Base-by-base conservation (phyloP, 225 moss, liverwort and hornwort genomes). In the Physcomitrium patens region DNA sequence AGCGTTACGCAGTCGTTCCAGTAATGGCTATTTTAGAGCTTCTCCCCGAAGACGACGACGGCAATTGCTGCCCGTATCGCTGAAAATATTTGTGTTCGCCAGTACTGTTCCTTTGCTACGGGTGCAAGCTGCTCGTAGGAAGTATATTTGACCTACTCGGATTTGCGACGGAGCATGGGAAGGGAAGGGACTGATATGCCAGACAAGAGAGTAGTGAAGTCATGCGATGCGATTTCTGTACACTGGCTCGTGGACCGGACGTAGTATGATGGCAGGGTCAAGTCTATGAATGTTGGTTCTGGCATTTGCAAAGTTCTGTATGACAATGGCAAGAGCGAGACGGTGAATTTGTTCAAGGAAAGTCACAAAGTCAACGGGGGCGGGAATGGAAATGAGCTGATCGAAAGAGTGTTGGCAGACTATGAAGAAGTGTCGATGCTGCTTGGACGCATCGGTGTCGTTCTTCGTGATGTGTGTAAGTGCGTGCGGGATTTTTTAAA, bases 181-280 rank as follows among this genome's bases (percentile, higher is more conserved):
- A 37, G 31, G 1, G 24, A n/a, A 1, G 27, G 44, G 17, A 72
- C 54, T 71, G 75, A 75, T 75, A 83, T 79, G 74, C 78, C 44
- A 78, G 75, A 74, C 47, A 52, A 69, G 74, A 59, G 56, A 18
- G 23, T 26, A 18, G 42, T 52, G 53, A 24, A 16, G 41, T 19
- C 15, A 47, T 79, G 78, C 45, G 78, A 75, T 67, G 58, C 62
- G 60, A 71, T 79, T 24, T 63, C 71, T 18, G 75, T 79, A 16
- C 76, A 61, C 66, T 75, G 78, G 83, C 71, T 60, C 10, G 37
- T 61, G 5, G 75, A 83, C 71, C 28, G 42, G 42, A 53, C 51
- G 5, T 79, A 71, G 83, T 79, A 83, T 27, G 44, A 75, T 65
- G 83, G 83, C 60, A 53, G 52, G 50, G 78, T 83, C 13, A 14